A percentile compares a stretch with the other conserved stretches of the same genome.
These are phyloP conservation scores for Barnettozyma sp. DNA, from an alignment of 805 yeast genomes.

Conservation along the genomic window DNA sequence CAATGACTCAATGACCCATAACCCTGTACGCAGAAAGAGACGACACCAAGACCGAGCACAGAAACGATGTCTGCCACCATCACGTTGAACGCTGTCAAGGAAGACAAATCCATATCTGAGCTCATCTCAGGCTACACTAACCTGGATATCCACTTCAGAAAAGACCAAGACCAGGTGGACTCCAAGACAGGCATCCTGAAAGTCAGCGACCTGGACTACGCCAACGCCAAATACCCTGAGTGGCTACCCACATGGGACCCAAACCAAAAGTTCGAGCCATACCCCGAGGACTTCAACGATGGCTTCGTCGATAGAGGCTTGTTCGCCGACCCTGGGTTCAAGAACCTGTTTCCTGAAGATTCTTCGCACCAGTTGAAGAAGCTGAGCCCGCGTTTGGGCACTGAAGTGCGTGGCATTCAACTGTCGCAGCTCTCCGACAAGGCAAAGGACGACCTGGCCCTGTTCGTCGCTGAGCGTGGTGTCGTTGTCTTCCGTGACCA, in stretches of 20 bases:
- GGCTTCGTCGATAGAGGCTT: constrained; percentile 49
- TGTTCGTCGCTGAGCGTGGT: constrained; percentile 61
- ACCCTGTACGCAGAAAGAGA: no score
- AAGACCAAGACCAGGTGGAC: constrained; percentile 43
- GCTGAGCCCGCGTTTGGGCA: constrained; percentile 65
- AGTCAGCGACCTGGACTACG: constrained; percentile 36
- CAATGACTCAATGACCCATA: no score
- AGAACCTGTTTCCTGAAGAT: constrained; percentile 40
- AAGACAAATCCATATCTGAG: not conserved
- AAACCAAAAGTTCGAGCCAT: constrained; percentile 42
- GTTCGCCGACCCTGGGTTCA: constrained; percentile 52
- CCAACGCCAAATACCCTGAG: constrained; percentile 38
- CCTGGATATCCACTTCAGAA: constrained; percentile 40
- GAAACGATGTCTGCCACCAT: constrained; percentile 11
- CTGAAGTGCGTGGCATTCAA: constrained; percentile 54
- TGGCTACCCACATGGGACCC: constrained; percentile 68
- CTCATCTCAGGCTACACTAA: constrained; percentile 16
- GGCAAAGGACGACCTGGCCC: constrained; percentile 65
- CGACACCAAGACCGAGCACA: not conserved
- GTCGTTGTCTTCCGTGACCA: constrained; percentile 61
- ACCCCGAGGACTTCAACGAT: constrained; percentile 46
- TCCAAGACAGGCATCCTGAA: constrained; percentile 38
- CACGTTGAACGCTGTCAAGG: constrained; percentile 11
- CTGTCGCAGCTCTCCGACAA: constrained; percentile 44
- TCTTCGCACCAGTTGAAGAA: constrained; percentile 28